Percentiles rank a stretch among this genome's conserved stretches.
phyloP scores from a whole-genome alignment of 129 eudicot species.

The Silybum marianum region DNA sequence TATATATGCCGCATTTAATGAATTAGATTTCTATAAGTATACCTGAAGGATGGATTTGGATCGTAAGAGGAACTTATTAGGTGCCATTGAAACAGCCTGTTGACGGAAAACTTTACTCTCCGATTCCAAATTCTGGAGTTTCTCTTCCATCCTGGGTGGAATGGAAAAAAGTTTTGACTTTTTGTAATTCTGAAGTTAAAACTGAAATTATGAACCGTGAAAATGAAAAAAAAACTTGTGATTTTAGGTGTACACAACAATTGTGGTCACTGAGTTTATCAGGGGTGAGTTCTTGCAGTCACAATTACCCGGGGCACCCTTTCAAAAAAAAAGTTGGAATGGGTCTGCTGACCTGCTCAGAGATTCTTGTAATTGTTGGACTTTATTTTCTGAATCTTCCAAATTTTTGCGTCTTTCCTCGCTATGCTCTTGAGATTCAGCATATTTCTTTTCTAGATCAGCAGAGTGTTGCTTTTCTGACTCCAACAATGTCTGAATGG shows the following conservation, averaged over 20 bases:
- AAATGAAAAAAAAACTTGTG: not conserved
- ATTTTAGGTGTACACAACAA: no score
- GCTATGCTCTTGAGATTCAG: slow-evolving; percentile 52
- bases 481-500: slow-evolving; percentile 55
- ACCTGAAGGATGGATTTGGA: slow-evolving; percentile 96
- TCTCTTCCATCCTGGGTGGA: slow-evolving; percentile 75
- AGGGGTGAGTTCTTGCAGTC: no score
- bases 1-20: not conserved
- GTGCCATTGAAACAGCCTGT: slow-evolving; percentile 94
- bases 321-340: not conserved
- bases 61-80: slow-evolving; percentile 79
- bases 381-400: slow-evolving; percentile 80
- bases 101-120: slow-evolving; percentile 97
- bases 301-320: no score
- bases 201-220: not conserved
- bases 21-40: not conserved
- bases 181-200: not conserved
- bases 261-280: no score
- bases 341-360: slow-evolving; percentile 54
- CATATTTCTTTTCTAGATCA: slow-evolving; percentile 55
- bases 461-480: slow-evolving; percentile 60
- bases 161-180: slow-evolving; percentile 3
- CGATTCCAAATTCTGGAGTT: slow-evolving; percentile 78
- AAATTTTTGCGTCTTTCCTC: slow-evolving; percentile 71
- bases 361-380: slow-evolving; percentile 68